Evolutionary conservation across 129 eudicot species (phyloP).

Genomic region (Gnaphalium uliginosum): DNA sequence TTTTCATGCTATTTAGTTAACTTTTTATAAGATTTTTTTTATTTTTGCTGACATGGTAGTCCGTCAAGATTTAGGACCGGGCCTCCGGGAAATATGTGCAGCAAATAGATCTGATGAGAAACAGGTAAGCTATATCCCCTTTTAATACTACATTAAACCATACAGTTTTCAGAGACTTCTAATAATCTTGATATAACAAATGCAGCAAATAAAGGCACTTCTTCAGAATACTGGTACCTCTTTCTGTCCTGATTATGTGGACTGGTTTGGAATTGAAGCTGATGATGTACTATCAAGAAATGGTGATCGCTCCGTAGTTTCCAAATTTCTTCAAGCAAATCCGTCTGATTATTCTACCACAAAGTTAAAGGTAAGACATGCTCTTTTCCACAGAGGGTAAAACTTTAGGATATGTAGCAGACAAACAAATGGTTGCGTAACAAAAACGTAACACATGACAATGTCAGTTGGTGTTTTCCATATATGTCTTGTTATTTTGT

Average conservation of each 20-base stretch:
- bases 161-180: slow-evolving; percentile 8
- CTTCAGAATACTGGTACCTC: slow-evolving; percentile 73
- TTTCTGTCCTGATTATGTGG: slow-evolving; percentile 76
- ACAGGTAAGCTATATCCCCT: slow-evolving; percentile 47
- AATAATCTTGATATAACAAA: slow-evolving; percentile 8
- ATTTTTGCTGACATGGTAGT: slow-evolving; percentile 39
- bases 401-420: neutral
- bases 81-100: slow-evolving; percentile 84
- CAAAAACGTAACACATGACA: neutral
- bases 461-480: neutral
- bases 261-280: slow-evolving; percentile 81
- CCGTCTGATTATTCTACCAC: slow-evolving; percentile 78
- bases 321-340: slow-evolving; percentile 75
- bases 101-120: slow-evolving; percentile 92
- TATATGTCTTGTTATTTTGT: neutral
- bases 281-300: slow-evolving; percentile 53
- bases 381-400: slow-evolving; percentile 1
- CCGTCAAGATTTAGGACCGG: slow-evolving; percentile 62
- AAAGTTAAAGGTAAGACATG: slow-evolving; percentile 66
- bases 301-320: slow-evolving; percentile 65
- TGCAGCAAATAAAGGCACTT: slow-evolving; percentile 98
- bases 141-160: neutral
- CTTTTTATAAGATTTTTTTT: neutral
- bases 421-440: slow-evolving; percentile 2
- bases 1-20: slow-evolving; percentile 12